Evolutionary conservation across 1,139 yeast species (phyloP), one percentile per base, ranked within the genome.

Genomic region (Candida gigantensis): DNA sequence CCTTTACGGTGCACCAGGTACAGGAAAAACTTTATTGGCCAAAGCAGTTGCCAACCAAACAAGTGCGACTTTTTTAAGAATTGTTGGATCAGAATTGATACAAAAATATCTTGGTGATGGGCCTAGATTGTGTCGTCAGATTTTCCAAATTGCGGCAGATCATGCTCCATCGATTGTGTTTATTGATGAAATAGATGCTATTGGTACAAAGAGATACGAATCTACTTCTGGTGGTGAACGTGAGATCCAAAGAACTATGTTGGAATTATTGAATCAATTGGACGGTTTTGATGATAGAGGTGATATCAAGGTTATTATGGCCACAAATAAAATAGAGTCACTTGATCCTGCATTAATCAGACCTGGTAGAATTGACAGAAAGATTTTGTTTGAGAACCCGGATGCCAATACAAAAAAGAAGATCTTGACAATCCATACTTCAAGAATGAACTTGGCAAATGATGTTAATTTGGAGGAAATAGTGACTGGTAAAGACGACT

Each of bases 201-300:
- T 94, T 59, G 99, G 98, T 62, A 86, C 96, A 14, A 92, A 92
- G 64, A 82, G 99, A 63, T 92, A 90, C 61, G 98, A 92, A 44
- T 88, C 97, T 1, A 80, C 92, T 18, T 84, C 96, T 23, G 97
- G 98, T 25, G 98, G 97, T 56, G 98, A 92, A 66, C 79, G 97
- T 53, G 98, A 94, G 68, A 88, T 94, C 50, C 98, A 94, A 68
- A 82, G 98, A 73, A 94, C 98, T 18, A 90, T 94, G 97, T 74
- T 94, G 78, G 98, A 94, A 65, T 72, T 94, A 54, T 77, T 94
- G 55, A 94, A 92, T 61, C 98, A 94, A 67, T 76, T 94, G 53
- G 99, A 94, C 61, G 99, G 99, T 28, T 94, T 94, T 59, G 98
- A 94, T 60, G 97, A 90, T 62, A 78, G 97, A 56, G 97, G 97